Evolutionary conservation across 78 protist genomes (phyloP).

Genomic region (Dictyostelium citrinum): DNA sequence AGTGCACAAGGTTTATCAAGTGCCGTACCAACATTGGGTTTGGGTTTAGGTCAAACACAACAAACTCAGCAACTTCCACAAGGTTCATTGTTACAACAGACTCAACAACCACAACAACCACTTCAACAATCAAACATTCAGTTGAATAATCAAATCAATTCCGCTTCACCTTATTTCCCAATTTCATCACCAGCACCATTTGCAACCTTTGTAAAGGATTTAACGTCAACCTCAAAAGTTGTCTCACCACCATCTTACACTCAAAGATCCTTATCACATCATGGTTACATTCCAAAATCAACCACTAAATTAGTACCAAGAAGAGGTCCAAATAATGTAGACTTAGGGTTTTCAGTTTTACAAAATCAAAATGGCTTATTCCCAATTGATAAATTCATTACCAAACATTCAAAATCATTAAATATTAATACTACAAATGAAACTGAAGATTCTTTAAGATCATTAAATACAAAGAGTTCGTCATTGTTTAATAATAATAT

Average conservation of each 20-base stretch:
- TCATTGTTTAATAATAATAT: background rate
- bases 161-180: slow-evolving; percentile 41
- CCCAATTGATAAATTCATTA: slow-evolving; percentile 28
- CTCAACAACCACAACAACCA: background rate
- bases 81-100: background rate
- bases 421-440: slow-evolving; percentile 49
- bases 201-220: background rate
- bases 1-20: background rate
- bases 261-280: slow-evolving; percentile 15
- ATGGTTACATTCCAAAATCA: slow-evolving; percentile 42
- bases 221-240: background rate
- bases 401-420: slow-evolving; percentile 24
- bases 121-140: background rate
- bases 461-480: background rate
- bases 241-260: slow-evolving; percentile 4
- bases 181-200: slow-evolving; percentile 22
- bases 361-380: background rate
- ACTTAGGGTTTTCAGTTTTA: background rate
- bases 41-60: background rate
- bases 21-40: background rate
- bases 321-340: background rate
- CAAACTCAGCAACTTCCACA: background rate
- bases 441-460: slow-evolving; percentile 31
- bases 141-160: background rate
- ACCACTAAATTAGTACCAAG: slow-evolving; percentile 27